Percentiles rank a stretch among this genome's conserved stretches.
These are phyloP conservation scores for Toxoplasma gondii DNA, from an alignment of 169 alveolate genomes.

Conservation along the genomic window DNA sequence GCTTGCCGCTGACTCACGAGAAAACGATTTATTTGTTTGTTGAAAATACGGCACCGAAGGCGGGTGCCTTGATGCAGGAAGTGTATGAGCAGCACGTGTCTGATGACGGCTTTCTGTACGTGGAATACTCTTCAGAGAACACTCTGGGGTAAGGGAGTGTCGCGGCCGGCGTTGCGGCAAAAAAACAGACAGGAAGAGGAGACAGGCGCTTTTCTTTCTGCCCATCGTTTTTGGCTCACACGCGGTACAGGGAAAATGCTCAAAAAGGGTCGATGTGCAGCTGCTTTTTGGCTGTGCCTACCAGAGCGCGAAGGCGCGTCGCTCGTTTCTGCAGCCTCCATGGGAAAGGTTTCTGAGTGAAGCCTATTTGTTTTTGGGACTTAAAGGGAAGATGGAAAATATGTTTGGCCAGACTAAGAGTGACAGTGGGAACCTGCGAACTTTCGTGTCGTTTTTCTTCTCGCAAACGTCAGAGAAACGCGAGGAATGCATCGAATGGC, in stretches of 20 bases:
- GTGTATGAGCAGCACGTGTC: constrained; percentile 80
- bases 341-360: too few relatives aligned
- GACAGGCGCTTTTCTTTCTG: not conserved
- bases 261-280: not conserved
- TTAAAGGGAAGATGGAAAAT: too few relatives aligned
- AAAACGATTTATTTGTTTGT: constrained; percentile 78
- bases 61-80: constrained; percentile 80
- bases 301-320: not conserved
- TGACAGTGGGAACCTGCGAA: too few relatives aligned
- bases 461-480: too few relatives aligned
- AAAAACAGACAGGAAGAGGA: not conserved
- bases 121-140: constrained; percentile 80
- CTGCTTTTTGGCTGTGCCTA: not conserved
- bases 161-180: not conserved
- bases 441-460: too few relatives aligned
- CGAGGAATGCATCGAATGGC: too few relatives aligned
- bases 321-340: too few relatives aligned
- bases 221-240: not conserved
- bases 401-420: too few relatives aligned
- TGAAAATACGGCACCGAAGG: constrained; percentile 77
- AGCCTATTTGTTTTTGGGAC: too few relatives aligned
- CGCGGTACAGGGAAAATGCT: not conserved
- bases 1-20: constrained; percentile 70
- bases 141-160: constrained; percentile 72
- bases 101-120: constrained; percentile 84